A percentile compares a stretch with the other conserved stretches of the same genome.
Evolutionary conservation across 1,284 basidiomycete species (phyloP).

Genomic region (Melampsora americana): DNA sequence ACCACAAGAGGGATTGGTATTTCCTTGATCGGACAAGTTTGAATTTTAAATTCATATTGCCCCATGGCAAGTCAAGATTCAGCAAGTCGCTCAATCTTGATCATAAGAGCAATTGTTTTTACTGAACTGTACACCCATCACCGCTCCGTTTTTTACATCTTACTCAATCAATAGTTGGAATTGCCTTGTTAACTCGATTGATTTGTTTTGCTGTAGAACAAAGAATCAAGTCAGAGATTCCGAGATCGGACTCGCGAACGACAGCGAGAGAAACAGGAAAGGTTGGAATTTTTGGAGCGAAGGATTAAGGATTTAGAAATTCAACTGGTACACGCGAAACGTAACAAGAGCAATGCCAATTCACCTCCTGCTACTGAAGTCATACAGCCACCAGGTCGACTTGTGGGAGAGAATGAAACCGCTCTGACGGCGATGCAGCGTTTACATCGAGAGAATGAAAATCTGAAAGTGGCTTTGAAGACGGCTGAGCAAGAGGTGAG

Average conservation of each 20-base stretch:
- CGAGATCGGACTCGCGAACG: constrained; percentile 40
- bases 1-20: no score
- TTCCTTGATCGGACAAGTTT: no score
- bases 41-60: no score
- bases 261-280: constrained; percentile 41
- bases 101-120: neutral
- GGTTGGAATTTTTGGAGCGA: constrained; percentile 30
- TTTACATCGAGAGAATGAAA: constrained; percentile 25
- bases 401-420: constrained; percentile 1
- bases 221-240: constrained; percentile 41
- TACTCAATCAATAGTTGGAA: neutral
- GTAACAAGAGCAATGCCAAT: neutral
- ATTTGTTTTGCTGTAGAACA: constrained; percentile 9
- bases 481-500: constrained; percentile 18
- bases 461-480: constrained; percentile 14
- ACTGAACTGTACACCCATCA: neutral
- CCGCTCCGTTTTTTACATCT: neutral
- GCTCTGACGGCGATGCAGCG: constrained; percentile 6
- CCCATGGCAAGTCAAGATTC: no score
- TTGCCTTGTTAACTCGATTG: no score
- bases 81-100: no score
- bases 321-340: neutral
- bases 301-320: constrained; percentile 27
- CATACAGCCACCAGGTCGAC: neutral
- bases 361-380: neutral